These are phyloP conservation scores for Alternaria consortialis DNA, from an alignment of 2,329 filamentous ascomycete genomes.

Conservation along the genomic window DNA sequence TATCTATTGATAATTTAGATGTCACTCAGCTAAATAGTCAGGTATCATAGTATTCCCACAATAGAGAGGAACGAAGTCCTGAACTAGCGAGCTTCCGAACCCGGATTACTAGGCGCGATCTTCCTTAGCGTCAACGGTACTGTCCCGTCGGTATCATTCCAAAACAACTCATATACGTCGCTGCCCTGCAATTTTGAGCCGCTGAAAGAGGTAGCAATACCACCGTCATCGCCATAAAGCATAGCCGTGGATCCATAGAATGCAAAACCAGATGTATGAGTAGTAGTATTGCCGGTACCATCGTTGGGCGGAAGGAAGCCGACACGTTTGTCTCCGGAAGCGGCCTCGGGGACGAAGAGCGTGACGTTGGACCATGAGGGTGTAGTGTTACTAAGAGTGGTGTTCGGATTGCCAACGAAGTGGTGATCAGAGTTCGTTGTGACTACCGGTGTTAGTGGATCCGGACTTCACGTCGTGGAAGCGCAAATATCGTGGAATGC, in stretches of 20 bases:
- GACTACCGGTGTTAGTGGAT: not conserved
- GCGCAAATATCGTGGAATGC: too few species aligned
- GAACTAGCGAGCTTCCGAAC: not conserved
- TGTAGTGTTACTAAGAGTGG: not conserved
- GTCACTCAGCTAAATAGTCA: too few species aligned
- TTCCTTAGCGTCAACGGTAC: slow-evolving; percentile 1
- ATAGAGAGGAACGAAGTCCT: too few species aligned
- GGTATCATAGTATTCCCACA: too few species aligned
- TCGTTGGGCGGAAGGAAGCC: slow-evolving; percentile 1
- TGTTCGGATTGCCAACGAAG: slow-evolving; percentile 1
- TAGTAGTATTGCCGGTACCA: not conserved
- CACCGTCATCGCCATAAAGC: not conserved
- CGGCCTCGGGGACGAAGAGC: not conserved
- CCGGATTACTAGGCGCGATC: not conserved
- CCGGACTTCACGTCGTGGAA: not conserved
- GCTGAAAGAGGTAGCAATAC: not conserved
- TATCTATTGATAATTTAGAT: too few species aligned
- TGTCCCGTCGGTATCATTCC: not conserved
- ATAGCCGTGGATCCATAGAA: slow-evolving; percentile 7
- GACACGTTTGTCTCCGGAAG: not conserved
- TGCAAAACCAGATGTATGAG: not conserved
- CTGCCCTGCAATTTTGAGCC: not conserved
- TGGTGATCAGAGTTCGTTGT: not conserved
- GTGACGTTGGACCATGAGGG: slow-evolving; percentile 1
- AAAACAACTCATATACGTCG: not conserved